Conservation (phyloP, 345 rosid species). For the Euphorbia tirucalli region DNA sequence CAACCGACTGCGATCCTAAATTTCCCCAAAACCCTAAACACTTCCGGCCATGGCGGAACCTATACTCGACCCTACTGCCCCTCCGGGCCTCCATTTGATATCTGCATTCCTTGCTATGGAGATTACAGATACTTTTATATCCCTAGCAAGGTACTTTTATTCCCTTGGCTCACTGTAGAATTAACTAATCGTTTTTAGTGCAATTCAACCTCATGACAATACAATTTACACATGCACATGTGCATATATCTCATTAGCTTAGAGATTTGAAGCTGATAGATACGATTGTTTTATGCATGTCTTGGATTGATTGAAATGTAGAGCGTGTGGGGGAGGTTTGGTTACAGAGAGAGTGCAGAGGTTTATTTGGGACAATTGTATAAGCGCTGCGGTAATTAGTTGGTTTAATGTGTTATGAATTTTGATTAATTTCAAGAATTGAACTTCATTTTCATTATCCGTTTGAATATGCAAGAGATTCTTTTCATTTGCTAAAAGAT, state of each 20-base stretch:
- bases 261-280: neutral
- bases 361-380: slow-evolving; percentile 64
- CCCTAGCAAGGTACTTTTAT: slow-evolving; percentile 48
- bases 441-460: neutral
- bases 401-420: neutral
- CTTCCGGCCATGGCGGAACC: neutral
- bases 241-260: neutral
- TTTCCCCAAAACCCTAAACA: neutral
- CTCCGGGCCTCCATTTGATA: slow-evolving; percentile 44
- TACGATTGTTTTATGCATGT: neutral
- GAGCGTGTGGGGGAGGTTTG: slow-evolving; percentile 59
- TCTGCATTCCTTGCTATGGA: slow-evolving; percentile 84
- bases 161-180: neutral
- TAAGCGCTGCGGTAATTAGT: slow-evolving; percentile 48
- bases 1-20: neutral
- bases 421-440: neutral
- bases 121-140: slow-evolving; percentile 45
- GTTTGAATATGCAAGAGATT: neutral
- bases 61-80: slow-evolving; percentile 20
- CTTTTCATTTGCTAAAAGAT: neutral
- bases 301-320: slow-evolving; percentile 18
- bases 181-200: neutral
- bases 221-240: no score
- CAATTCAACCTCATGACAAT: neutral
- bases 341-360: slow-evolving; percentile 57